A percentile compares a stretch with the other conserved stretches of the same genome.
phyloP scores from a whole-genome alignment of 2,329 filamentous ascomycete genomes.

The Curvularia sp. region DNA sequence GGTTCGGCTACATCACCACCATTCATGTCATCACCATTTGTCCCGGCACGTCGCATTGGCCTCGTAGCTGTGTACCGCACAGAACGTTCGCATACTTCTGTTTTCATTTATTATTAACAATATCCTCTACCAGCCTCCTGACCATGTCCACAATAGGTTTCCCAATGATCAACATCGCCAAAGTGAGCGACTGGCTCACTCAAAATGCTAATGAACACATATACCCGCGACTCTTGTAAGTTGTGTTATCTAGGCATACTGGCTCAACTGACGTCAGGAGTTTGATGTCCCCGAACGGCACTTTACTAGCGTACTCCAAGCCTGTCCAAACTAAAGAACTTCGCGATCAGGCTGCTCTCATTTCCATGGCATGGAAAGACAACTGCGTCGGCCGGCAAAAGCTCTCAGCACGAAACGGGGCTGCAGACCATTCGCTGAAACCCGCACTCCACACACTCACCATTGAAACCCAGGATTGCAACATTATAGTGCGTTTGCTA shows the following conservation, averaged over 20 bases:
- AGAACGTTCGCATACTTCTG: background rate
- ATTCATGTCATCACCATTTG: conserved; percentile 4
- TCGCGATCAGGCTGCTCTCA: conserved; percentile 57
- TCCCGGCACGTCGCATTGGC: background rate
- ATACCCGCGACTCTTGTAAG: conserved; percentile 55
- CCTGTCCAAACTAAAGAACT: conserved; percentile 58
- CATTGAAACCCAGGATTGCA: conserved; percentile 55
- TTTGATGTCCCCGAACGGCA: conserved; percentile 60
- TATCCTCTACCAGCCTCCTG: conserved; percentile 13
- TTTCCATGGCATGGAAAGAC: conserved; percentile 60
- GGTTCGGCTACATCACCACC: conserved; percentile 7
- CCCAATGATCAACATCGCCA: conserved; percentile 55
- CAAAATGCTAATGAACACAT: conserved; percentile 54
- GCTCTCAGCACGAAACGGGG: conserved; percentile 15
- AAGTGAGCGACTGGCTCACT: conserved; percentile 54
- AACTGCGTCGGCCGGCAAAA: conserved; percentile 37
- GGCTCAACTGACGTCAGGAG: conserved; percentile 33
- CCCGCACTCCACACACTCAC: conserved; percentile 53
- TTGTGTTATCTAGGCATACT: conserved; percentile 7
- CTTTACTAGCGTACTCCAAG: conserved; percentile 57
- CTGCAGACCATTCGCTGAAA: conserved; percentile 21
- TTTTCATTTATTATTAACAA: conserved; percentile 4
- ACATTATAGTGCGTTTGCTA: conserved; percentile 56
- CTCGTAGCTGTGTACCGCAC: background rate
- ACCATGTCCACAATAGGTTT: conserved; percentile 24